Conservation (phyloP, 495 filamentous ascomycete genomes). For the Pyrenula massariospora region DNA sequence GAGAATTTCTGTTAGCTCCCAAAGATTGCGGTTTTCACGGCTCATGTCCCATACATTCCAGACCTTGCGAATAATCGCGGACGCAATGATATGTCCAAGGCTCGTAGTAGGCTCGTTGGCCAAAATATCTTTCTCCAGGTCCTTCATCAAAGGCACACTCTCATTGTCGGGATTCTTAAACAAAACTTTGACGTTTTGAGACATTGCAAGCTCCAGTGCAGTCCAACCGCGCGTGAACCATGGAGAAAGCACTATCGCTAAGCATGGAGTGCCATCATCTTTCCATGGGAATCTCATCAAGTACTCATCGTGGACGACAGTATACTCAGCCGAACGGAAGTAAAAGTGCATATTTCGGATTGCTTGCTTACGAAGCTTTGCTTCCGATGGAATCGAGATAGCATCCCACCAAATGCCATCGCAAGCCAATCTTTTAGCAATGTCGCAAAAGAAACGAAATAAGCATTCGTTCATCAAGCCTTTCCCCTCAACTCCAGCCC, state of each 20-base stretch:
- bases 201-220: conserved; percentile 18
- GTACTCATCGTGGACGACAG: conserved; percentile 18
- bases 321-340: conserved; percentile 13
- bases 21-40: conserved; percentile 8
- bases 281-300: conserved; percentile 9
- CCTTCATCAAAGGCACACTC: conserved; percentile 11
- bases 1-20: conserved; percentile 9
- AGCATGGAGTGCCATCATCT: conserved; percentile 10
- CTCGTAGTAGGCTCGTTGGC: conserved; percentile 2
- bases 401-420: conserved; percentile 21
- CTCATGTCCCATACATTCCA: not conserved
- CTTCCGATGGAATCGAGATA: conserved; percentile 10
- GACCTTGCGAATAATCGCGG: conserved; percentile 3
- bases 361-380: conserved; percentile 6
- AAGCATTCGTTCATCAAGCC: conserved; percentile 16
- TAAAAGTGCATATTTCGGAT: conserved; percentile 8
- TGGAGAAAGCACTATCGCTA: conserved; percentile 14
- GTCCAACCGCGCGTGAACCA: conserved; percentile 18
- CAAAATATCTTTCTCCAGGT: conserved; percentile 17
- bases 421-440: conserved; percentile 11
- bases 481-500: conserved; percentile 5
- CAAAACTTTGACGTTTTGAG: conserved; percentile 16
- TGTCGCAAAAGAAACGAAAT: conserved; percentile 8
- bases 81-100: conserved; percentile 3
- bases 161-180: conserved; percentile 12